Conservation (phyloP, 1,284 basidiomycete species). For the Vanrija sp. region DNA sequence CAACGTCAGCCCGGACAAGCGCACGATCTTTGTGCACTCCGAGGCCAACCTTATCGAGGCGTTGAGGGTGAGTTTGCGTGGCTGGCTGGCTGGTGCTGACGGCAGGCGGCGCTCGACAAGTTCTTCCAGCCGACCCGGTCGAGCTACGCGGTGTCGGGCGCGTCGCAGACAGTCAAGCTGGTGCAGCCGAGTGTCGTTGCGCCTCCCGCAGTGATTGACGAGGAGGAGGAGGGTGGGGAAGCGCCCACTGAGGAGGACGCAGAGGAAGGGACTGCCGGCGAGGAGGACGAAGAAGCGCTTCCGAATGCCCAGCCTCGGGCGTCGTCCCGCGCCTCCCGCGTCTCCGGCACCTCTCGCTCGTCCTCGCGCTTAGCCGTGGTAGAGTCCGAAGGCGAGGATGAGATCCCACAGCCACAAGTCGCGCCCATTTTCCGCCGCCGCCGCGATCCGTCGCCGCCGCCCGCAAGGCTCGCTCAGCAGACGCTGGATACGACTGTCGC, state of each 20-base stretch:
- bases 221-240: constrained; percentile 7
- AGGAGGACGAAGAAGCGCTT: too few species aligned
- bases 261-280: not conserved
- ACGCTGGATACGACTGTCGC: constrained; percentile 26
- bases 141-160: constrained; percentile 59
- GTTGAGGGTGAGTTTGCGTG: constrained; percentile 60
- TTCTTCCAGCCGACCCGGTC: constrained; percentile 65
- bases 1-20: constrained; percentile 95
- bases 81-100: not conserved
- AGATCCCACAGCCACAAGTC: not conserved
- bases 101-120: constrained; percentile 59
- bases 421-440: not conserved
- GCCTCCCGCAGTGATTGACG: constrained; percentile 14
- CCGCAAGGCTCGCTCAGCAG: constrained; percentile 4
- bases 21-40: constrained; percentile 87
- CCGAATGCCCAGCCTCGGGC: too few species aligned
- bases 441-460: not conserved
- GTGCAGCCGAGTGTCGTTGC: not conserved
- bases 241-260: constrained; percentile 7
- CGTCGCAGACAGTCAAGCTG: constrained; percentile 29
- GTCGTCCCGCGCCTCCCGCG: too few species aligned
- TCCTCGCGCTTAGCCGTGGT: too few species aligned
- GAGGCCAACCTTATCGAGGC: constrained; percentile 76
- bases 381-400: constrained; percentile 10
- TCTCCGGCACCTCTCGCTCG: too few species aligned